These are phyloP conservation scores for Carex scoparia DNA, from an alignment of 176 grass and related monocot genomes.

Conservation along the genomic window DNA sequence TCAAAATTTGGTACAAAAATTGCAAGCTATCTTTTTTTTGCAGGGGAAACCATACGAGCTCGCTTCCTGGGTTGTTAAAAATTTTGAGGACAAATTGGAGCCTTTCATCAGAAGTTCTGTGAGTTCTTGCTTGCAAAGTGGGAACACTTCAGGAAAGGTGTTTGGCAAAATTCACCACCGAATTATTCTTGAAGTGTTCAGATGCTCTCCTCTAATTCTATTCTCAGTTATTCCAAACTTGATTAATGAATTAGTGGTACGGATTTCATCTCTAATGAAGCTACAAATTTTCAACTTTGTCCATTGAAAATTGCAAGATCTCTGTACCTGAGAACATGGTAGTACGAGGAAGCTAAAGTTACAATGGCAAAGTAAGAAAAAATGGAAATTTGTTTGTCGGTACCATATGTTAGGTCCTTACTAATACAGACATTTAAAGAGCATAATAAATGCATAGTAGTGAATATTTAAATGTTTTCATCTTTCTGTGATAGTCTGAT, in stretches of 20 bases:
- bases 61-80: constrained; percentile 55
- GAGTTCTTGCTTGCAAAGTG: constrained; percentile 57
- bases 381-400: neutral
- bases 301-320: constrained; percentile 23
- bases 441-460: neutral
- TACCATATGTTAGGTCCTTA: neutral
- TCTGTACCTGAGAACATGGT: neutral
- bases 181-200: constrained; percentile 87
- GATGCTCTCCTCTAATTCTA: constrained; percentile 68
- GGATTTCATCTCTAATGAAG: constrained; percentile 13
- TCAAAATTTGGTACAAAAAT: neutral
- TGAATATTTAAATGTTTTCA: neutral
- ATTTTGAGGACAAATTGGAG: constrained; percentile 62
- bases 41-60: constrained; percentile 69
- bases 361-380: neutral
- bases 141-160: constrained; percentile 40
- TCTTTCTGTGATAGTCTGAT: constrained; percentile 45
- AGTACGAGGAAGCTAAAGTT: neutral
- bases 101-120: constrained; percentile 48
- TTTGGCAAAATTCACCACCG: constrained; percentile 51
- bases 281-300: constrained; percentile 20
- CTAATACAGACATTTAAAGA: neutral
- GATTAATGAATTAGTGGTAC: constrained; percentile 76
- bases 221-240: constrained; percentile 76
- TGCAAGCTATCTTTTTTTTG: constrained; percentile 15